Evolutionary conservation across 1,284 basidiomycete genomes (phyloP).

Genomic region (Papiliotrema laurentii): DNA sequence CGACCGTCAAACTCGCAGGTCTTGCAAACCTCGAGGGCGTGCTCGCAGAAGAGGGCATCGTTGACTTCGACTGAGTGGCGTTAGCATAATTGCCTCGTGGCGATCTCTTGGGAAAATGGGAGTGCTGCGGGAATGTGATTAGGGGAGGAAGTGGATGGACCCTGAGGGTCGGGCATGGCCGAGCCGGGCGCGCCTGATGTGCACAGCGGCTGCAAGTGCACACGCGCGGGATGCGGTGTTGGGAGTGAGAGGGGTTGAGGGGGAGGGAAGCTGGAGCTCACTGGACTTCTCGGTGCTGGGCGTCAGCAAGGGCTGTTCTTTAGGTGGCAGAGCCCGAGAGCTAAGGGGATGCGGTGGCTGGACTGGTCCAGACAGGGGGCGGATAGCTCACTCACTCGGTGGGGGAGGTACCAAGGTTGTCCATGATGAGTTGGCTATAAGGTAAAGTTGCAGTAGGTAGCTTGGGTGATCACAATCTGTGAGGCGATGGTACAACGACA

Average conservation of each 20-base stretch:
- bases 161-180: background rate
- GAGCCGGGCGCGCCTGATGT: background rate
- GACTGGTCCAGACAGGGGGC: background rate
- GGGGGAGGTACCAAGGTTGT: conserved; percentile 24
- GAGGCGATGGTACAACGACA: background rate
- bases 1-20: conserved; percentile 42
- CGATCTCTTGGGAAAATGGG: background rate
- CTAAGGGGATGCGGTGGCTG: background rate
- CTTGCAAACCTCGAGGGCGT: conserved; percentile 48
- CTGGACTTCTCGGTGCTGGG: conserved; percentile 26
- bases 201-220: background rate
- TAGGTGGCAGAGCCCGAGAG: background rate
- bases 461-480: background rate
- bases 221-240: background rate
- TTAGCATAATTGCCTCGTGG: background rate
- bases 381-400: conserved; percentile 35
- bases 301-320: background rate
- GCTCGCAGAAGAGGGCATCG: conserved; percentile 50
- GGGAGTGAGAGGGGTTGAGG: background rate
- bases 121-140: background rate
- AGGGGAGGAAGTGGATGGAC: background rate
- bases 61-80: conserved; percentile 45
- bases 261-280: conserved; percentile 5
- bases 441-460: background rate
- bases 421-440: background rate